Evolutionary conservation across 495 filamentous ascomycete species (phyloP), one percentile per base, ranked within the genome.

Genomic region (Neurospora discreta): DNA sequence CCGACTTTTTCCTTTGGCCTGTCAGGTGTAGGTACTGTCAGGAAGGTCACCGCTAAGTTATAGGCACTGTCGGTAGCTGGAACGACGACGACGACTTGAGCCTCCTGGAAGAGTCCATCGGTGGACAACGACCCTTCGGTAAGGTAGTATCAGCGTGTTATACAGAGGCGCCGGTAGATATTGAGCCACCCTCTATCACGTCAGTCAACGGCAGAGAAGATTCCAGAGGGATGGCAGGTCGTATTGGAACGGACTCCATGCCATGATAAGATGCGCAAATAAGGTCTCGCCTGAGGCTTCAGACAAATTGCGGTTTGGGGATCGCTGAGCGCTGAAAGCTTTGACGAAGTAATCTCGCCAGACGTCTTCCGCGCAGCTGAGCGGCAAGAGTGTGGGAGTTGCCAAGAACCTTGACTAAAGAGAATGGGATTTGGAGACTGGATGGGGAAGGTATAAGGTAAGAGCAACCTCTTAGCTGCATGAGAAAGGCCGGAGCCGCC

Each of bases 391-490:
- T 67, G 60, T 68, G 33, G 58, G 39, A 71, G 36, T 13, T 71
- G 70, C 38, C 43, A 69, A 69, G 41, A 39, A 65, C 0, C 26
- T 65, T 65, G 16, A 65, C 52, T 65, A 65, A 60, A 18, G 7
- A 65, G 52, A 65, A 65, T 33, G 52, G 15, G 26, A 65, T 65
- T 33, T 15, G 52, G 65, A 72, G 74, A 36, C 73, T 77, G 60
- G 40, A 78, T 76, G 69, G 68, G 76, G 75, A 76, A 78, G 74
- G 77, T 79, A 74, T 79, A 72, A 78, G 73, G 78, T 80, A 80
- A 80, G 69, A 76, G 73, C 46, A 80, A 80, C 78, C 74, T 74
- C 74, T 60, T 77, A 76, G 78, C 75, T 78, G 77, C 78, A 78
- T 74, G 30, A 60, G 65, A 77, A 36, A 33, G 52, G 52, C 68